A percentile compares a stretch with the other conserved stretches of the same genome.
phyloP scores from a whole-genome alignment of 805 yeast species.

The Kockiozyma suomiensis region DNA sequence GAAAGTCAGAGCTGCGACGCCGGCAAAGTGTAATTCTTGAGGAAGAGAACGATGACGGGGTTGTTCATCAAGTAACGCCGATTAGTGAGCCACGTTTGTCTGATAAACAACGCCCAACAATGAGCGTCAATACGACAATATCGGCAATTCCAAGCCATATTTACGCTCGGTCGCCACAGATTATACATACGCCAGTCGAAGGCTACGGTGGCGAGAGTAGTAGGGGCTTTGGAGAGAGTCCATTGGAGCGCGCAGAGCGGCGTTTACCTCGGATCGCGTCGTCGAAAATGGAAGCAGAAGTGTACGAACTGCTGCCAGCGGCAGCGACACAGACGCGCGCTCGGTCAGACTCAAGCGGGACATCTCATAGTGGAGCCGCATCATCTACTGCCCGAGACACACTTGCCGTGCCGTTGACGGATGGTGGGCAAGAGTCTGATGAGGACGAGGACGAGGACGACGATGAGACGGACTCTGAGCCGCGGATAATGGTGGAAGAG shows the following conservation, averaged over 20 bases:
- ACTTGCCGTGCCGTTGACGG: not conserved
- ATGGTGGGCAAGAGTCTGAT: not conserved
- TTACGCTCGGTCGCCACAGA: not conserved
- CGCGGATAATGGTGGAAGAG: not conserved
- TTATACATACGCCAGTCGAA: slow-evolving; percentile 2
- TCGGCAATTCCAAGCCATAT: not conserved
- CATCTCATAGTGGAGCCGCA: not conserved
- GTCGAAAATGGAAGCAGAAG: slow-evolving; percentile 9
- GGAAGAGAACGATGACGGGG: slow-evolving; percentile 12
- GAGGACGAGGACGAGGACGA: not conserved
- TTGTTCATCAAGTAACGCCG: not conserved
- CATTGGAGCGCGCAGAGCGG: slow-evolving; percentile 16
- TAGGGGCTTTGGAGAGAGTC: slow-evolving; percentile 2
- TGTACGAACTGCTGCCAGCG: not conserved
- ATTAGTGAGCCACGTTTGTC: not conserved
- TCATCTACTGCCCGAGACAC: not conserved
- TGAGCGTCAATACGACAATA: not conserved
- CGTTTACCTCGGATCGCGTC: slow-evolving; percentile 17
- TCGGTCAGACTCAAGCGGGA: not conserved
- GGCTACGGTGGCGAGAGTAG: not conserved
- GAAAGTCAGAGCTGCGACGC: not conserved
- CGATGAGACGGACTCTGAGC: too few species aligned
- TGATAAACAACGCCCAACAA: not conserved
- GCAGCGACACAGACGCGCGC: not conserved
- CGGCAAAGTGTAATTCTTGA: slow-evolving; percentile 15